Percentiles rank a stretch among this genome's conserved stretches.
Evolutionary conservation across 208 protist genomes (phyloP).

Genomic region (Phytomonas francai): DNA sequence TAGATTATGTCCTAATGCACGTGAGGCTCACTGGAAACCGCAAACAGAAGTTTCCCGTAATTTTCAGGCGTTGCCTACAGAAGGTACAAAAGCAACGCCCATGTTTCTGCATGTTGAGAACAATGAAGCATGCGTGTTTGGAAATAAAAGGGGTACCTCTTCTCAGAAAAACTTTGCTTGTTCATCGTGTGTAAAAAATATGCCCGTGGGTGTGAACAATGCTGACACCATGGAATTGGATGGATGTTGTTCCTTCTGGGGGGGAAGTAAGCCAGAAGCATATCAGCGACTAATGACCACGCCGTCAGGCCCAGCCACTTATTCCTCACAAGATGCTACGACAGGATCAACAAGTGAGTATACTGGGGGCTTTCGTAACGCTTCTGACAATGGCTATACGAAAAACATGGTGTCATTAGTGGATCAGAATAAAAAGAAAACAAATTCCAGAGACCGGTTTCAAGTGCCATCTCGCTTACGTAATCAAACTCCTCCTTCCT

Average conservation of each 20-base stretch:
- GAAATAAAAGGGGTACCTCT: not conserved
- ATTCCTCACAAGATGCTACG: not conserved
- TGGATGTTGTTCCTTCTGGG: not conserved
- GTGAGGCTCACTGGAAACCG: not conserved
- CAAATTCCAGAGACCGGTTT: not conserved
- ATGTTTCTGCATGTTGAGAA: not conserved
- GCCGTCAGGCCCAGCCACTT: not conserved
- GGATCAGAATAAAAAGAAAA: not conserved
- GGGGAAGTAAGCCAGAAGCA: not conserved
- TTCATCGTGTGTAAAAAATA: not conserved
- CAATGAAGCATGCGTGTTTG: too few relatives aligned
- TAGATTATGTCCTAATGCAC: not conserved
- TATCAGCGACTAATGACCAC: not conserved
- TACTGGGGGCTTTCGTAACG: not conserved
- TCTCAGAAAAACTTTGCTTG: not conserved
- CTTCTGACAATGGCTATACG: not conserved
- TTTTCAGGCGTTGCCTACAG: not conserved
- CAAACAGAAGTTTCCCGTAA: not conserved
- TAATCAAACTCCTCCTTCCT: not conserved
- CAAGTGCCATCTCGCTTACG: not conserved
- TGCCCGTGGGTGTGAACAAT: not conserved
- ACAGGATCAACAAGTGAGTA: not conserved
- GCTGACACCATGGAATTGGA: not conserved
- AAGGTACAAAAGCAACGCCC: not conserved
- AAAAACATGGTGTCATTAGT: not conserved